Conservation (phyloP, 2,329 filamentous ascomycete genomes). For the Eutypella sp. region DNA sequence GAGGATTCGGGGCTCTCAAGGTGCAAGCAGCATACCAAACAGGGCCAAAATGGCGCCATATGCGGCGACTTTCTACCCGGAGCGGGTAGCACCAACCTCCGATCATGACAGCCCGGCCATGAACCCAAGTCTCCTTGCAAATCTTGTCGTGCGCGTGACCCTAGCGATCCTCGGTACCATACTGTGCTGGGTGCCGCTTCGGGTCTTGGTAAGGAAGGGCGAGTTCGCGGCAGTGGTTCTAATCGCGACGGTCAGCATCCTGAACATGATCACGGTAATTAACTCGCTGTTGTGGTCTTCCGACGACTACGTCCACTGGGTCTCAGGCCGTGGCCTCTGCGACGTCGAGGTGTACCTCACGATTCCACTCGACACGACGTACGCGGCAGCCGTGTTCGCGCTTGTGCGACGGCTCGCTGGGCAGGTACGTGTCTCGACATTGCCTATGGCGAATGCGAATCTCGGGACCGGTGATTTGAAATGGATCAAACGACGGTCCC, state of each 20-base stretch:
- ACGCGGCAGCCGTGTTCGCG: constrained; percentile 46
- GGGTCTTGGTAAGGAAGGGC: constrained; percentile 45
- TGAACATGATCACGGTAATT: constrained; percentile 45
- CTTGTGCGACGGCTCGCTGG: constrained; percentile 50
- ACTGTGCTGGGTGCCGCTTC: constrained; percentile 46
- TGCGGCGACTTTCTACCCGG: no score
- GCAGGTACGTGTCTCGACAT: constrained; percentile 40
- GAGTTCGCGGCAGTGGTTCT: constrained; percentile 50
- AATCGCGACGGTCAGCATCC: constrained; percentile 38
- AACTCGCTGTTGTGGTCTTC: constrained; percentile 50
- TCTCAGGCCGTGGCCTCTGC: constrained; percentile 47
- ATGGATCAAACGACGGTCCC: neutral
- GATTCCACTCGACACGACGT: constrained; percentile 37
- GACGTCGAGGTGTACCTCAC: constrained; percentile 41
- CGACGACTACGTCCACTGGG: constrained; percentile 47
- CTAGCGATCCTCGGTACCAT: constrained; percentile 41
- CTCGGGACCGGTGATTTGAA: no score
- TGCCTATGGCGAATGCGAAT: neutral
- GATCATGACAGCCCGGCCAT: constrained; percentile 13
- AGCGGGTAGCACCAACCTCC: neutral
- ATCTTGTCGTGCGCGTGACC: constrained; percentile 45
- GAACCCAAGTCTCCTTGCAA: constrained; percentile 30
- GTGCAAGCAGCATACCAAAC: no score
- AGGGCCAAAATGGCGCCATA: no score
- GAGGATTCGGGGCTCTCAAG: no score